These are phyloP conservation scores for Trichoderma sp. DNA, from an alignment of 2,329 filamentous ascomycete species.

Conservation along the genomic window DNA sequence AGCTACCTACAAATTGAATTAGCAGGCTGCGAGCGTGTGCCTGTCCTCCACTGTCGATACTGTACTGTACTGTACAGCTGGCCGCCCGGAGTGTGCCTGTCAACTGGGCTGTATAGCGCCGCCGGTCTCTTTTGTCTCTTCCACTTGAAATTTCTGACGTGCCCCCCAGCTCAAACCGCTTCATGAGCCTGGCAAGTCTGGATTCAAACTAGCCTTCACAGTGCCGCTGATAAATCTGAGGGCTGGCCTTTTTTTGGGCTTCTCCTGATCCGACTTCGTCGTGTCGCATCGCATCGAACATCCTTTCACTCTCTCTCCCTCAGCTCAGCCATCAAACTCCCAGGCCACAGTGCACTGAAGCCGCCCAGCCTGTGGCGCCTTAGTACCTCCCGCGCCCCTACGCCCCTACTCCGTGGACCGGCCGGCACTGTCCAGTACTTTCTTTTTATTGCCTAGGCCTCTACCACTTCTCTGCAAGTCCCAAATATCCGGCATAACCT, in stretches of 20 bases:
- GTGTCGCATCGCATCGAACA: conserved; percentile 12
- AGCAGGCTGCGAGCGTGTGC: neutral
- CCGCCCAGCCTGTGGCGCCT: conserved; percentile 4
- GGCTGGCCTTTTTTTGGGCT: conserved; percentile 22
- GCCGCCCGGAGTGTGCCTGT: neutral
- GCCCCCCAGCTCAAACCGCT: conserved; percentile 19
- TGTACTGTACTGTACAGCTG: neutral
- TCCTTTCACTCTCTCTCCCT: conserved; percentile 14
- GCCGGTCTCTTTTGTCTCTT: neutral
- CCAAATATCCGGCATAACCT: conserved; percentile 41
- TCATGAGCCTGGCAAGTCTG: conserved; percentile 10
- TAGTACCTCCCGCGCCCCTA: neutral
- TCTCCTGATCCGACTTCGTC: conserved; percentile 17
- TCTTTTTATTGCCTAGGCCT: conserved; percentile 31
- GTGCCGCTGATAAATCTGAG: conserved; percentile 30
- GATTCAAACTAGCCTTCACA: conserved; percentile 13
- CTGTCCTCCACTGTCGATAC: neutral
- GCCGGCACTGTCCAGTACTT: neutral
- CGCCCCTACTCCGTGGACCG: neutral
- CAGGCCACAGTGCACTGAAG: conserved; percentile 6
- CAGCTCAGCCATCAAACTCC: neutral
- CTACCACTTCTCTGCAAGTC: conserved; percentile 22
- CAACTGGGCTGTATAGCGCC: neutral
- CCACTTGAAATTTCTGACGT: conserved; percentile 24
- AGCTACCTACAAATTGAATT: neutral